Evolutionary conservation across 1,284 basidiomycete genomes (phyloP).

Genomic region (Volvariella surrecta): DNA sequence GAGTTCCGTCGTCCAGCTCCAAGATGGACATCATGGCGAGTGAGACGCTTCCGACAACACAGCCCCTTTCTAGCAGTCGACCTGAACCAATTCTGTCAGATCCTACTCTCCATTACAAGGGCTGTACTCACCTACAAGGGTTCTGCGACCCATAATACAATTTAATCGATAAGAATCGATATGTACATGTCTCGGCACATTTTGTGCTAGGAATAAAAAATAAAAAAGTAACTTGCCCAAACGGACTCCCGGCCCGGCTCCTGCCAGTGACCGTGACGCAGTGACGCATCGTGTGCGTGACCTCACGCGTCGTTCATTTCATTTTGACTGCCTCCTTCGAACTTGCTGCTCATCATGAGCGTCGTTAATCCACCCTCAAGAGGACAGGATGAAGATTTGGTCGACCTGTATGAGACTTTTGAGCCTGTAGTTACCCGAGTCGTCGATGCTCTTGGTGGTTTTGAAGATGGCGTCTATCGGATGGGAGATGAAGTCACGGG

Average conservation of each 20-base stretch:
- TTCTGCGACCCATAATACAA: no score
- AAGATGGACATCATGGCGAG: no score
- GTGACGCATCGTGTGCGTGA: conserved; percentile 19
- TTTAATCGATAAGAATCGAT: no score
- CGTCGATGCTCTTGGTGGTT: conserved; percentile 67
- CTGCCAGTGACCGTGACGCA: not conserved
- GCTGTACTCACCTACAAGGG: no score
- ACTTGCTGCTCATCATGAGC: not conserved
- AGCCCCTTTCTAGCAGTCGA: no score
- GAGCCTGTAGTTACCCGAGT: conserved; percentile 61
- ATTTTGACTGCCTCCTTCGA: not conserved
- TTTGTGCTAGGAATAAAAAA: no score
- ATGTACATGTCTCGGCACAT: no score
- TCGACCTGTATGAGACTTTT: conserved; percentile 44
- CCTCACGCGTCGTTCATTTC: conserved; percentile 3
- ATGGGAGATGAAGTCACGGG: conserved; percentile 80
- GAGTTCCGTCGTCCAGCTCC: no score
- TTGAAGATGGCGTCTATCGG: conserved; percentile 63
- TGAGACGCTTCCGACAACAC: no score
- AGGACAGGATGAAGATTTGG: conserved; percentile 11
- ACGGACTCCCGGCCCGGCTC: not conserved
- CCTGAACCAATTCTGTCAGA: no score
- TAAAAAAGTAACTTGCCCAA: no score
- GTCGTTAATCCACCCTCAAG: not conserved
- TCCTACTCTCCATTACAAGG: no score